These are phyloP conservation scores for Coprinellus aureogranulatus DNA, from an alignment of 768 basidiomycete species.

Conservation along the genomic window DNA sequence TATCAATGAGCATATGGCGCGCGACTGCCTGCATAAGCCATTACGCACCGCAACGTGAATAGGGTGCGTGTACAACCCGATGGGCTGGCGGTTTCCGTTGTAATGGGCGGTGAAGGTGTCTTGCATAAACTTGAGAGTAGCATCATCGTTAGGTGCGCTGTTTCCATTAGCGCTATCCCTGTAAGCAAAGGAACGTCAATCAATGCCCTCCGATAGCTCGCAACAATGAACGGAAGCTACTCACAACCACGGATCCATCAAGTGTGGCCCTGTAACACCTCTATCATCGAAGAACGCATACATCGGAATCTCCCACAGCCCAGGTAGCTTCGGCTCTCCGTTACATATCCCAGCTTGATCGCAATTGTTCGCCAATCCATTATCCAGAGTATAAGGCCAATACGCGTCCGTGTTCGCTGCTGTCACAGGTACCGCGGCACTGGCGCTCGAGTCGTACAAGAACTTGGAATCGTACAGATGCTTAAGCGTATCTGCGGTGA, in stretches of 20 bases:
- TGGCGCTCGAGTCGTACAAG: slow-evolving; percentile 67
- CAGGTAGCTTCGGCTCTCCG: slow-evolving; percentile 69
- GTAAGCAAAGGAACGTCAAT: not conserved
- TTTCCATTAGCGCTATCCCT: slow-evolving; percentile 58
- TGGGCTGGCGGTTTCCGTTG: slow-evolving; percentile 70
- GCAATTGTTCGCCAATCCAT: slow-evolving; percentile 80
- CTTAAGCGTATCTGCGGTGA: slow-evolving; percentile 59
- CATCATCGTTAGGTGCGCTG: slow-evolving; percentile 50
- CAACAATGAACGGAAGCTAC: slow-evolving; percentile 18
- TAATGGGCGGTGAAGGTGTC: slow-evolving; percentile 74
- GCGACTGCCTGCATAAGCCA: too few relatives aligned
- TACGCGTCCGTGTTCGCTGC: slow-evolving; percentile 67
- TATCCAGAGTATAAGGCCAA: slow-evolving; percentile 82
- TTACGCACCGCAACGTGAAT: slow-evolving; percentile 63
- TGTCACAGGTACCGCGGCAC: slow-evolving; percentile 63
- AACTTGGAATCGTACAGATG: slow-evolving; percentile 55
- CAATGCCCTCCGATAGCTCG: not conserved
- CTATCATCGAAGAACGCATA: slow-evolving; percentile 68
- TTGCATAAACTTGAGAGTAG: slow-evolving; percentile 71
- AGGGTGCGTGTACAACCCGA: slow-evolving; percentile 80
- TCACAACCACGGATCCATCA: slow-evolving; percentile 85
- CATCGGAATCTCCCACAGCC: slow-evolving; percentile 86
- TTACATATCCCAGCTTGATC: slow-evolving; percentile 57
- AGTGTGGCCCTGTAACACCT: slow-evolving; percentile 55
- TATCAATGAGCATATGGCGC: slow-evolving; percentile 1